Base-by-base conservation (phyloP, 164 flowering plant species). In the Nymphaea colorata region DNA sequence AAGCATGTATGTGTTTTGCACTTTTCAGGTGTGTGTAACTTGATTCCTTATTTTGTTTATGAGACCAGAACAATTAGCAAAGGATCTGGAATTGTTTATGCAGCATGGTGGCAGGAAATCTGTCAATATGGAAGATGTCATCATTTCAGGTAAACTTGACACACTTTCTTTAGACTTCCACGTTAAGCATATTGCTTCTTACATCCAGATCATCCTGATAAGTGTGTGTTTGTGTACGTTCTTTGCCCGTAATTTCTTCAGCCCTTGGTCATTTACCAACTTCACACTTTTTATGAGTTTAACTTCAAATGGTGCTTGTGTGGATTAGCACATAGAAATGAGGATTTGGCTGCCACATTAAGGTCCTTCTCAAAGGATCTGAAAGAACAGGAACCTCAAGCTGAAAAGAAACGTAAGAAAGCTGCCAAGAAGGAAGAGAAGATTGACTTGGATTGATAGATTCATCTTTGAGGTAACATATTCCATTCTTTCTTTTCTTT, bases 311-410 rank as follows among this genome's bases (percentile, higher is more conserved):
- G 59, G 4, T 43, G 36, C 64, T 57, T 66, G 41, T 71, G 80
- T 72, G 66, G 82, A 76, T 75, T 85, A 89, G 98, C 91, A n/a
- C 98, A 88, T 78, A 83, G 95, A 70, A 91, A 94, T 68, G 90
- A 89, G 60, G 84, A 88, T 70, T 73, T 94, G 61, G 77, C 89
- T 44, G 25, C 79, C 14, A 74, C 76, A 63, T 75, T 94, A 76
- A 85, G 86, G 79, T 82, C 87, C 60, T 83, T 87, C 67, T 64
- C 80, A 69, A 67, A 82, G 66, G 87, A 85, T 42, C 75, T 94
- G 69, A 88, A 88, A 77, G 85, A 84, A 3, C 86, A 87, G 76
- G 96, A 89, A 67, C 90, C 89, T 14, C 93, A 76, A 64, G 73
- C 81, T 44, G 92, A 88, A 66, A 85, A 80, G 82, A 94, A 91